Percentiles rank a stretch among this genome's conserved stretches.
Conservation (phyloP, 164 flowering plant species). For the Piper longum region DNA sequence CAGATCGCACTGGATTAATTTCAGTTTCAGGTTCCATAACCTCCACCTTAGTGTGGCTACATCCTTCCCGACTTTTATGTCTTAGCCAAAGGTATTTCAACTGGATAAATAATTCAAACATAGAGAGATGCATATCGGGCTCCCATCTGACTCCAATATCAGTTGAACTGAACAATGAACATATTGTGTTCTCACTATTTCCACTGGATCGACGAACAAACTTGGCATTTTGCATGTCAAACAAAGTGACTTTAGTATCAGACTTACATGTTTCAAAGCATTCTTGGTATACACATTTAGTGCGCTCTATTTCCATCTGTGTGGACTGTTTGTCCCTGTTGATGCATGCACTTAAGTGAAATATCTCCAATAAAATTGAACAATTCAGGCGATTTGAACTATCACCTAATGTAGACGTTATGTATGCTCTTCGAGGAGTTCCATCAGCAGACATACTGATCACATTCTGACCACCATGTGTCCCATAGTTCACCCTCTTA, state of each 20-base stretch:
- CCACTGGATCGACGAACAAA: constrained; percentile 86
- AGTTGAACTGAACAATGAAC: constrained; percentile 95
- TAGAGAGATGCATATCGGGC: constrained; percentile 82
- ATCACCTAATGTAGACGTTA: constrained; percentile 44
- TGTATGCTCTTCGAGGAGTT: constrained; percentile 59
- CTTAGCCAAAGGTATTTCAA: constrained; percentile 42
- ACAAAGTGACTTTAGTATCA: constrained; percentile 43
- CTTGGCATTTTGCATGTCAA: constrained; percentile 94
- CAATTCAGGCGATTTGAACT: constrained; percentile 42
- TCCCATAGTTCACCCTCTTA: constrained; percentile 89
- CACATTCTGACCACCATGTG: constrained; percentile 78
- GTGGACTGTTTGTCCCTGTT: constrained; percentile 83
- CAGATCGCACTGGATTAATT: constrained; percentile 27
- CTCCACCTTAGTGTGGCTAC: constrained; percentile 17
- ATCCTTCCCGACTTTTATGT: constrained; percentile 38
- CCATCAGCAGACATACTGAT: constrained; percentile 75
- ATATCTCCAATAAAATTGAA: constrained; percentile 64
- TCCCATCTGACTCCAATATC: constrained; percentile 86
- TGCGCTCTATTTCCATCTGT: constrained; percentile 85
- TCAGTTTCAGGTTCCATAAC: constrained; percentile 32
- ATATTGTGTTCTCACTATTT: constrained; percentile 59
- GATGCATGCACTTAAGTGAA: constrained; percentile 51
- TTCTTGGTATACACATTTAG: constrained; percentile 72
- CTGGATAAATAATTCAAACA: constrained; percentile 60
- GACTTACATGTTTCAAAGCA: constrained; percentile 30